Conservation (phyloP, 257 asterid species). For the Agastache rugosa region DNA sequence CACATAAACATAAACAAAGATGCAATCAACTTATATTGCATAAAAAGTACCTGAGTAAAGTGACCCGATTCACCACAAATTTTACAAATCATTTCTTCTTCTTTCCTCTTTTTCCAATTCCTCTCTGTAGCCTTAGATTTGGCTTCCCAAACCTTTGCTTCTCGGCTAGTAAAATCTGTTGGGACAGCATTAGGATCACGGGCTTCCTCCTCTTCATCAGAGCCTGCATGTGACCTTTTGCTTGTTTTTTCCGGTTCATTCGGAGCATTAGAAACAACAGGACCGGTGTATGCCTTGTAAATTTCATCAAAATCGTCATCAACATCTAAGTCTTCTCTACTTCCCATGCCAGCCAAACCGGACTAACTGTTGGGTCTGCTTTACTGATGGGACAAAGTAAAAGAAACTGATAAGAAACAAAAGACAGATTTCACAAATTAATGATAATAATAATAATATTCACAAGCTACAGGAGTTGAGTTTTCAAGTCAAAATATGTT, state of each 20-base stretch:
- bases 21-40: not conserved
- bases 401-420: not conserved
- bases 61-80: conserved; percentile 98
- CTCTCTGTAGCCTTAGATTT: conserved; percentile 99
- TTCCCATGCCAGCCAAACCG: conserved; percentile 58
- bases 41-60: conserved; percentile 82
- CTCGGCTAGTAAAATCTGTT: conserved; percentile 98
- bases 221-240: conserved; percentile 75
- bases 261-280: conserved; percentile 55
- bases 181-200: conserved; percentile 98
- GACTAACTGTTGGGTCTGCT: conserved; percentile 39
- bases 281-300: conserved; percentile 96
- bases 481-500: not conserved
- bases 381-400: not conserved
- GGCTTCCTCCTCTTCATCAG: conserved; percentile 84
- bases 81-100: conserved; percentile 96
- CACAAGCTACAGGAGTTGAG: not conserved
- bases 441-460: not conserved
- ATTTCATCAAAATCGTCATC: conserved; percentile 94
- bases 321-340: conserved; percentile 64
- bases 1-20: conserved; percentile 3
- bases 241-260: conserved; percentile 56
- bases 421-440: not conserved
- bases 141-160: conserved; percentile 99
- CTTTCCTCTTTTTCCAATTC: conserved; percentile 98